These are phyloP conservation scores for Marasmius tenuissimus DNA, from an alignment of 1,284 basidiomycete genomes.

Conservation along the genomic window DNA sequence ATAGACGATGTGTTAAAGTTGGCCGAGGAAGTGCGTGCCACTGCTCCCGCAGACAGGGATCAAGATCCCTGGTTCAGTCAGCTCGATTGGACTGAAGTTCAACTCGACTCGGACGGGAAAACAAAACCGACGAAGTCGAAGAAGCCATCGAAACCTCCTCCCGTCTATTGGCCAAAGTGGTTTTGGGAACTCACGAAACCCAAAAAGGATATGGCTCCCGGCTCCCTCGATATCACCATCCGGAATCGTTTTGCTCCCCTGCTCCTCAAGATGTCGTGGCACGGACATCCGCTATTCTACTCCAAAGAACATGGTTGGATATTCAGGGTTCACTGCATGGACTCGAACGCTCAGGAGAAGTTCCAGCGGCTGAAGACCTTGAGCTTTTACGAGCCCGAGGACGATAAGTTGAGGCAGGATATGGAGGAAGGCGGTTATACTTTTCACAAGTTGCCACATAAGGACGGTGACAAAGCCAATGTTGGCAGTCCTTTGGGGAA, in stretches of 20 bases:
- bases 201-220: conserved; percentile 61
- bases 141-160: conserved; percentile 37
- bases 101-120: conserved; percentile 9
- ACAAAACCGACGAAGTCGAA: conserved; percentile 24
- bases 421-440: conserved; percentile 43
- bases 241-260: conserved; percentile 85
- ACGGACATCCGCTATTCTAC: conserved; percentile 82
- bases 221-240: conserved; percentile 83
- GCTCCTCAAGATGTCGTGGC: conserved; percentile 87
- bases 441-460: conserved; percentile 95
- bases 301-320: conserved; percentile 93
- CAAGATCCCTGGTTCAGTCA: conserved; percentile 50
- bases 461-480: conserved; percentile 92
- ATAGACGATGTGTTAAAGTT: conserved; percentile 21
- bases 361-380: conserved; percentile 41
- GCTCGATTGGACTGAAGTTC: conserved; percentile 48
- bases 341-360: conserved; percentile 4
- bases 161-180: conserved; percentile 85
- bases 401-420: conserved; percentile 52
- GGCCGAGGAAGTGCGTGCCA: conserved; percentile 21
- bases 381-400: conserved; percentile 61
- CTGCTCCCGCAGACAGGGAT: conserved; percentile 14
- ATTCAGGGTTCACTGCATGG: conserved; percentile 65
- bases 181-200: conserved; percentile 89
- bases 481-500: conserved; percentile 93